These are phyloP conservation scores for Crithidia bombi DNA, from an alignment of 208 protist genomes.

Conservation along the genomic window DNA sequence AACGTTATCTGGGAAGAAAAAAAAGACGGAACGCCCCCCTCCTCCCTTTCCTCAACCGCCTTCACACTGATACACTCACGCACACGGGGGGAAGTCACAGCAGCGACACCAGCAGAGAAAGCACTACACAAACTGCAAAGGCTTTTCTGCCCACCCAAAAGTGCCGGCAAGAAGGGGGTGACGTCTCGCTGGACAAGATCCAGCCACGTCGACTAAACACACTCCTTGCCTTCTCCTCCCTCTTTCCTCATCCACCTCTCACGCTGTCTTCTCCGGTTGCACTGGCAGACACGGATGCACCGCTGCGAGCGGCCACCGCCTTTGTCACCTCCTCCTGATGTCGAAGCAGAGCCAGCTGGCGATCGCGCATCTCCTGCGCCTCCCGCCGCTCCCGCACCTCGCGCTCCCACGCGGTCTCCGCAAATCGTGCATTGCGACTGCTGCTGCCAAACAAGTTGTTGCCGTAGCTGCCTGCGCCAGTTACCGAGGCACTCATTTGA, in stretches of 20 bases:
- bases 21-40: too few species aligned
- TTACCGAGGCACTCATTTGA: conserved; percentile 41
- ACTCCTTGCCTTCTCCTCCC: neutral
- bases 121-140: too few species aligned
- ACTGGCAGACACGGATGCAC: neutral
- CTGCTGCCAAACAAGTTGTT: conserved; percentile 71
- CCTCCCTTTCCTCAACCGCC: too few species aligned
- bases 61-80: too few species aligned
- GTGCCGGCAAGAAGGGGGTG: too few species aligned
- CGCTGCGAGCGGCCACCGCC: conserved; percentile 20
- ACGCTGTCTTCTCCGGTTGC: neutral
- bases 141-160: too few species aligned
- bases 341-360: conserved; percentile 13
- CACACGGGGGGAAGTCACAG: too few species aligned
- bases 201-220: too few species aligned
- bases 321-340: conserved; percentile 34
- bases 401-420: conserved; percentile 80
- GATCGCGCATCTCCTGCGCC: conserved; percentile 20
- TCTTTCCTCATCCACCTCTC: neutral
- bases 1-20: too few species aligned
- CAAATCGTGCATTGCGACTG: conserved; percentile 59
- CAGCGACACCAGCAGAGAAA: too few species aligned
- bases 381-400: conserved; percentile 73
- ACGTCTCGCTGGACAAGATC: too few species aligned
- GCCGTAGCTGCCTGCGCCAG: conserved; percentile 61